phyloP scores from a whole-genome alignment of 331 rosid genomes.

The Malus hybrid region DNA sequence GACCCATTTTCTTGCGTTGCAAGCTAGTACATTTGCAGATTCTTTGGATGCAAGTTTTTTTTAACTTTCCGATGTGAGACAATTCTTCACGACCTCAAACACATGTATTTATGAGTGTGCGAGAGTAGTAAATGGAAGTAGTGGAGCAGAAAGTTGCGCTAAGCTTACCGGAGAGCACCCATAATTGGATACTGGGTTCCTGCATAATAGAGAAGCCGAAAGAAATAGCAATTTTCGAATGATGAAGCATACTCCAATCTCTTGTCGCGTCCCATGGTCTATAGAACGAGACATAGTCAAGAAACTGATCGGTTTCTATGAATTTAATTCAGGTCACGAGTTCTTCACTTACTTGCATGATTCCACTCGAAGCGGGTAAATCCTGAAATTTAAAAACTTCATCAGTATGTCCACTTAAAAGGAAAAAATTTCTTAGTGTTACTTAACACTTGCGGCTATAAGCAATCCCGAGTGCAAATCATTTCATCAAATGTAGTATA shows the following conservation, averaged over 20 bases:
- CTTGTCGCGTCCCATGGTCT: conserved; percentile 95
- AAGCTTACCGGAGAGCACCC: conserved; percentile 84
- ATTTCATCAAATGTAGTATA: conserved; percentile 8
- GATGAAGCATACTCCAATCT: conserved; percentile 88
- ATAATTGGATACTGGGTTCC: conserved; percentile 97
- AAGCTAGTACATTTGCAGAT: background rate
- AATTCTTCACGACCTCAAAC: no score
- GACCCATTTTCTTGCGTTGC: background rate
- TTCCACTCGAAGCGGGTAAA: conserved; percentile 93
- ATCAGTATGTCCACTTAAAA: conserved; percentile 7
- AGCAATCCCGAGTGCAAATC: background rate
- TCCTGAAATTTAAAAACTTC: conserved; percentile 49
- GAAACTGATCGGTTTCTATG: conserved; percentile 7
- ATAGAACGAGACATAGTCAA: conserved; percentile 16
- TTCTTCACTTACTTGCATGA: conserved; percentile 82
- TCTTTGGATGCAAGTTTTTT: background rate
- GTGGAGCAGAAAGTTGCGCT: background rate
- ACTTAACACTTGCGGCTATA: background rate
- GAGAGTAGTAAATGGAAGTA: background rate
- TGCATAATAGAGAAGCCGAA: conserved; percentile 92
- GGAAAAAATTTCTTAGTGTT: background rate
- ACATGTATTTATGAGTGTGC: no score
- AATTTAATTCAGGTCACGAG: conserved; percentile 16
- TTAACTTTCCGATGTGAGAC: no score
- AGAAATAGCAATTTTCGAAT: conserved; percentile 72